Evolutionary conservation across 768 basidiomycete species (phyloP), one percentile per base, ranked within the genome.

Genomic region (Lentinula sp.): DNA sequence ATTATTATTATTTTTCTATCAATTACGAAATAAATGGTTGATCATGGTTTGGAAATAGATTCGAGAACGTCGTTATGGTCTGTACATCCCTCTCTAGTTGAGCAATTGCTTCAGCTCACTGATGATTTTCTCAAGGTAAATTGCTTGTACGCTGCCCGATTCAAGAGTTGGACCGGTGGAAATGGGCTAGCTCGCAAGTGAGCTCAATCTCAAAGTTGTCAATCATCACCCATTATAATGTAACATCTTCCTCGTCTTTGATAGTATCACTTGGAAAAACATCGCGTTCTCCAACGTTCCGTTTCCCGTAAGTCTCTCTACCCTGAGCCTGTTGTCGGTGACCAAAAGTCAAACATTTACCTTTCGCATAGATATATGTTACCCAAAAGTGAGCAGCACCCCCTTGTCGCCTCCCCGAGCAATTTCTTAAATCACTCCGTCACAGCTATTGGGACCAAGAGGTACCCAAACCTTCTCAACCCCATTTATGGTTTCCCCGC

Each of bases 141-240:
- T 57, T 70, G 78, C 0, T 69, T 85, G 2, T 85, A 85, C 60
- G 84, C 73, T 6, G 84, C 84, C n/a, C 78, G 84, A 9, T 87
- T 86, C 74, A 86, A 86, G 73, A 86, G 85, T 66, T 86, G 84
- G 84, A 80, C 82, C 0, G 84, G 84, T 0, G 85, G 84, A 35
- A 82, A 83, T 60, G 85, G 85, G 0, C 57, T 81, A 2, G 83
- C 83, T 1, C 70, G 76, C 49, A 86, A 86, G 84, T 84, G 62
- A 5, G 77, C 58, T 56, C 37, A 28, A 40, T 35, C 13, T 40
- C 5, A 34, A 0, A 39, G 1, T 3, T 28, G 28, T 28, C 28
- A 28, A 28, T 28, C 0, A 28, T 28, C 28, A 28, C 28, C 28
- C 28, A 28, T 28, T 0, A 28, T 28, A 28, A 13, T 5, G 37